These are phyloP conservation scores for Grifola frondosa DNA, from an alignment of 1,284 basidiomycete genomes.

Conservation along the genomic window DNA sequence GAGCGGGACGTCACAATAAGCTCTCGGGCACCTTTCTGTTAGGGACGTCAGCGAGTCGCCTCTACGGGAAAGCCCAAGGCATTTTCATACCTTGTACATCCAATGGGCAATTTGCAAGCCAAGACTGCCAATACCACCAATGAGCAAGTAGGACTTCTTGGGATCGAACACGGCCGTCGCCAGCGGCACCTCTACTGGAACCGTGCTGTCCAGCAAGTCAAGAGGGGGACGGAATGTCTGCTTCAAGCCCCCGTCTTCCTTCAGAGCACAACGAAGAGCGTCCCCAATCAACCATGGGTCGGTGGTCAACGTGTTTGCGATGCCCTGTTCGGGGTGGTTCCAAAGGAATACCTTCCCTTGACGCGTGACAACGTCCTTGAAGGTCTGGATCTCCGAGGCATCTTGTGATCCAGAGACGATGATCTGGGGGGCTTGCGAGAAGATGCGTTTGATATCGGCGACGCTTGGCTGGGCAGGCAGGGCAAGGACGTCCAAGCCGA, in stretches of 20 bases:
- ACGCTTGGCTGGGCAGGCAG: not conserved
- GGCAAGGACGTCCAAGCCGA: conserved; percentile 3
- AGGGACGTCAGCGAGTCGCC: not conserved
- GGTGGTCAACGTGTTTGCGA: conserved; percentile 3
- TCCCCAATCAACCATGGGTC: conserved; percentile 17
- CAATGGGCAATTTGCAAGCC: conserved; percentile 36
- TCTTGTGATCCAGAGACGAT: conserved; percentile 15
- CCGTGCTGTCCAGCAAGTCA: not conserved
- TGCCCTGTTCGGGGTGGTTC: conserved; percentile 9
- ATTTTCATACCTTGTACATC: conserved; percentile 38
- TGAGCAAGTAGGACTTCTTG: conserved; percentile 19
- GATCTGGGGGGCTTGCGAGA: conserved; percentile 5
- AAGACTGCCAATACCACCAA: conserved; percentile 23
- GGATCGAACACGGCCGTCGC: conserved; percentile 6
- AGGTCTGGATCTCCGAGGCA: not conserved
- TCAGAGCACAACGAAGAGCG: conserved; percentile 10
- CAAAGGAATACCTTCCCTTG: conserved; percentile 12
- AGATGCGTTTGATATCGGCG: conserved; percentile 3
- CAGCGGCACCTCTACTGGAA: not conserved
- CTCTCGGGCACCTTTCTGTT: conserved; percentile 38
- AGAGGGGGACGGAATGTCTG: not conserved
- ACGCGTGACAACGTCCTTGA: not conserved
- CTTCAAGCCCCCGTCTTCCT: no score
- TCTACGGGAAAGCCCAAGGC: not conserved
- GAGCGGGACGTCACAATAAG: conserved; percentile 40